Conservation (phyloP, 805 yeast genomes). For the Isabelozyma pseudorhagii region DNA sequence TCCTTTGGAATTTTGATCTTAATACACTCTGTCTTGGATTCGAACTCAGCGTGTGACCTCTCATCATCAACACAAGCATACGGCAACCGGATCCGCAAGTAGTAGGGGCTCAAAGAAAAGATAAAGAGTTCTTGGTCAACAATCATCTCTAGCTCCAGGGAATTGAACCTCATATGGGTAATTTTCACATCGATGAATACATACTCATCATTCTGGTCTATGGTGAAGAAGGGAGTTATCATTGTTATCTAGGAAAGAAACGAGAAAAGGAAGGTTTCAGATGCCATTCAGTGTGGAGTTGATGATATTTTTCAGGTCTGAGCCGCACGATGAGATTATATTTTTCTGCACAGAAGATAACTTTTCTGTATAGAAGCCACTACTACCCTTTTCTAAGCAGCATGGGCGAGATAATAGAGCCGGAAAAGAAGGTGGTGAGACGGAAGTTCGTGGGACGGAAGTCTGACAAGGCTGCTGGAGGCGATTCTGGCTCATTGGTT, state of each 20-base stretch:
- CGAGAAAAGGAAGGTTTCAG: background rate
- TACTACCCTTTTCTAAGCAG: no score
- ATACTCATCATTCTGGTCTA: constrained; percentile 73
- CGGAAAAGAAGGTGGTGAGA: constrained; percentile 27
- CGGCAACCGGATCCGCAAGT: constrained; percentile 77
- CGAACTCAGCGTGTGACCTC: constrained; percentile 45
- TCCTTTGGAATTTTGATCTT: constrained; percentile 67
- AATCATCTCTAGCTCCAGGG: constrained; percentile 73
- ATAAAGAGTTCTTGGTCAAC: constrained; percentile 72
- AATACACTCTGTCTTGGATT: constrained; percentile 51
- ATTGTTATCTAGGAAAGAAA: constrained; percentile 30
- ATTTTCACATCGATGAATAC: constrained; percentile 62
- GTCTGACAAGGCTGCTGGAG: constrained; percentile 5
- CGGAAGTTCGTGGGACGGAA: constrained; percentile 63
- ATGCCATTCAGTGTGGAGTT: no score
- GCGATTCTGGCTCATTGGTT: constrained; percentile 20
- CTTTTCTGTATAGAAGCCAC: constrained; percentile 1
- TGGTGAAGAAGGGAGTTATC: constrained; percentile 84
- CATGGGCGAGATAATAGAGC: no score
- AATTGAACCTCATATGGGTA: constrained; percentile 68
- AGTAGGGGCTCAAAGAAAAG: constrained; percentile 87
- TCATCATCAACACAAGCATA: constrained; percentile 58
- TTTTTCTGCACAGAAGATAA: background rate
- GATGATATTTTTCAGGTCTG: no score
- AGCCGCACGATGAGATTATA: no score